Evolutionary conservation across 805 yeast genomes (phyloP), one percentile per base, ranked within the genome.

Genomic region (Kuraishia piskuri): DNA sequence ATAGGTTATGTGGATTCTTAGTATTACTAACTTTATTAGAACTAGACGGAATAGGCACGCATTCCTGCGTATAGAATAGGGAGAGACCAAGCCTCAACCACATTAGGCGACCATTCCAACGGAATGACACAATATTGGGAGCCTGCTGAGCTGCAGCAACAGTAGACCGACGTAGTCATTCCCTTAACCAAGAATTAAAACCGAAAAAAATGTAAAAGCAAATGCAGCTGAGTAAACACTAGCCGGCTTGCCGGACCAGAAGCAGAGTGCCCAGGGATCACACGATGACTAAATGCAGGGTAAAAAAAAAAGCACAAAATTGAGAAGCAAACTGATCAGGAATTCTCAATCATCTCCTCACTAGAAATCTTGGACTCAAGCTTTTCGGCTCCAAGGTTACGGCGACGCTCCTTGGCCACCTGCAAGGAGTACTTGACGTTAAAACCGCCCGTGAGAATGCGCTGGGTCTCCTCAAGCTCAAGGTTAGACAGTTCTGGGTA

Each of bases 401-500:
- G 23, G 25, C 64, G 61, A 57, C 80, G 75, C 54, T 70, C 67
- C 55, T 75, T 73, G 45, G 87, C 86, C 58, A 84, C 63, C 50
- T 69, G 71, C 57, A 77, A 68, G 1, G 88, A 81, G 47, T 79
- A 80, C 62, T 81, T 84, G 58, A 94, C 88, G 61, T 88, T 87
- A 75, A 92, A 92, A 1, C 98, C 98, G 56, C 84, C 87, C 44
- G 84, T 76, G 58, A 92, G 77, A 20, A 92, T 76, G 52, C 80
- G 78, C 61, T 91, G 95, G 50, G 95, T 88, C 71, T 92, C 97
- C 68, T 94, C 99, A 55, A 92, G 75, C 62, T 88, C 90, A 64
- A 92, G 78, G 49, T 94, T 94, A 1, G 96, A 82, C 48, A 95
- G 81, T 71, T 92, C 99, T 25, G 98, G 98, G 63, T 90, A 88